Base-by-base conservation (phyloP, 768 basidiomycete genomes). In the Lepiota subincarnata region DNA sequence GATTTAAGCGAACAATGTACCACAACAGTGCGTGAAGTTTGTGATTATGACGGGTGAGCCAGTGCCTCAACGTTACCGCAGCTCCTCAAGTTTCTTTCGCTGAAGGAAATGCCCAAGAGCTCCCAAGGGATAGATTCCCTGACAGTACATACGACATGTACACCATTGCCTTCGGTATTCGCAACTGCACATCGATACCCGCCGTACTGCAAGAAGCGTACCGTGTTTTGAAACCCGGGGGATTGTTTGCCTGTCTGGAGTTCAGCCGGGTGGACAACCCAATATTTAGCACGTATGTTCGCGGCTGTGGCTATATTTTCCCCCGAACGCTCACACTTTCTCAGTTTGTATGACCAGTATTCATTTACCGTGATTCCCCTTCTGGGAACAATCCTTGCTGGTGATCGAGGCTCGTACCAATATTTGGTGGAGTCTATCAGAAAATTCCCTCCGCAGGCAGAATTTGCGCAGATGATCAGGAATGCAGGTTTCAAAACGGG, bases 351-450 rank as follows among this genome's bases (percentile, higher is more conserved):
- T 69, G 90, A 95, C 59, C 86, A 92, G 58, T 98, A 96, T 66
- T 98, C 95, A 0, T 99, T 99, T 78, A 83, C 89, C 0, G 80
- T 98, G 56, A 97, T 99, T 64, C 97, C 97, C 2, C 74, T 96
- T 16, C 72, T 99, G 42, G 97, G 97, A n/a, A 96, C 93, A 16
- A 90, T 99, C 60, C 74, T 99, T n/a, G 91, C 94, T 8, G 89
- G 90, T 0, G 96, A 99, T 70, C 80, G 96, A 18, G 87, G 83
- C 18, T 96, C 94, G 5, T 99, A 99, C 68, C 94, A 98, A 67
- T 98, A 99, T 68, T 80, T 99, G 40, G 92, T 98, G 39, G 97
- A 99, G 69, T 97, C 94, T 10, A 98, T 99, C 62, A 87, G 93
- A 38, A 84, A 82, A 60, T 98, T 98, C 75, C 95, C 95, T 22